A percentile compares a stretch with the other conserved stretches of the same genome.
These are phyloP conservation scores for Hyaloperonospora arabidopsidis DNA, from an alignment of 352 stramenopile genomes.

Conservation along the genomic window DNA sequence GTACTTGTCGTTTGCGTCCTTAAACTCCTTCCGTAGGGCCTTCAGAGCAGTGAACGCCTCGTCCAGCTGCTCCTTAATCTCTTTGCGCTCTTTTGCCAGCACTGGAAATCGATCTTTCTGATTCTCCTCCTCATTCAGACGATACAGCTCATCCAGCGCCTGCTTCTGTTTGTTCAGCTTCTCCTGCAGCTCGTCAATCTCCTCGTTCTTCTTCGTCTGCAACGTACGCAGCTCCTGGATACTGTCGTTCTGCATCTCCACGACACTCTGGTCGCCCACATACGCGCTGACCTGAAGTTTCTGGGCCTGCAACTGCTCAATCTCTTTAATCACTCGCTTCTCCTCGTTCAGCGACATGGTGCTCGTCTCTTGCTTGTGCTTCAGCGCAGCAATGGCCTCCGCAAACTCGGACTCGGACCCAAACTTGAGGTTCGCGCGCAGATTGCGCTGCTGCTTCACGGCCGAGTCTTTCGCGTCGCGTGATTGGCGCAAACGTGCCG, in stretches of 20 bases:
- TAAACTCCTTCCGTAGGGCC: slow-evolving; percentile 83
- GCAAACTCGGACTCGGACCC: slow-evolving; percentile 87
- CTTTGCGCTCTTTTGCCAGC: slow-evolving; percentile 81
- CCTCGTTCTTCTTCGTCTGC: slow-evolving; percentile 89
- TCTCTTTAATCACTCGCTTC: slow-evolving; percentile 97
- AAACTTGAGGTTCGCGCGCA: slow-evolving; percentile 79
- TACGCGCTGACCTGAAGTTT: slow-evolving; percentile 86
- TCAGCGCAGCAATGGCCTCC: slow-evolving; percentile 82
- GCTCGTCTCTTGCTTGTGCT: slow-evolving; percentile 89
- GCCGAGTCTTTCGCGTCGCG: slow-evolving; percentile 79
- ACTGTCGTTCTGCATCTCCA: slow-evolving; percentile 75
- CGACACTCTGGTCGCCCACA: slow-evolving; percentile 65
- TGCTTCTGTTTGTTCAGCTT: slow-evolving; percentile 87
- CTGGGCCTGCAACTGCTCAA: slow-evolving; percentile 85
- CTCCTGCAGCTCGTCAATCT: slow-evolving; percentile 90
- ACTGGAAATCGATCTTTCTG: slow-evolving; percentile 77
- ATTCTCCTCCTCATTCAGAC: slow-evolving; percentile 86
- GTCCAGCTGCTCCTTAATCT: slow-evolving; percentile 89
- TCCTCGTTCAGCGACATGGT: slow-evolving; percentile 95
- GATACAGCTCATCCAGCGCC: slow-evolving; percentile 84
- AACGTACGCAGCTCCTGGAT: slow-evolving; percentile 69
- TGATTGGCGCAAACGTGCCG: slow-evolving; percentile 68
- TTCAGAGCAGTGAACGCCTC: slow-evolving; percentile 85
- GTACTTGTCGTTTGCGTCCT: slow-evolving; percentile 91
- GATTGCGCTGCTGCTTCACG: slow-evolving; percentile 57